These are phyloP conservation scores for Rhizopogon rudus DNA, from an alignment of 768 basidiomycete genomes.

Conservation along the genomic window DNA sequence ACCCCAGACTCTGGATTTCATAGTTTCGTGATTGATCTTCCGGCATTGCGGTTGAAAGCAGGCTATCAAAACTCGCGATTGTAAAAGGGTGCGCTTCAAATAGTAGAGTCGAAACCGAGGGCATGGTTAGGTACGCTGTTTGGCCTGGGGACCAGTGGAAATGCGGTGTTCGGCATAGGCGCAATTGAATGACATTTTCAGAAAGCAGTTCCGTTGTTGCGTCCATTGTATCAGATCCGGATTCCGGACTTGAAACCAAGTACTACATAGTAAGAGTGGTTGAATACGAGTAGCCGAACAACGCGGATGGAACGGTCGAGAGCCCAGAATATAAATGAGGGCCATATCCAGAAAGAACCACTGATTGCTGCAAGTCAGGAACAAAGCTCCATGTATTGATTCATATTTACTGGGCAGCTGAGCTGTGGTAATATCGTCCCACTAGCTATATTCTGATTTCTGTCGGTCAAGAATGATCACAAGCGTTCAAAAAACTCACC, in stretches of 20 bases:
- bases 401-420: slow-evolving; percentile 10
- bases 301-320: slow-evolving; percentile 48
- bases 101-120: slow-evolving; percentile 37
- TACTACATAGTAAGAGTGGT: slow-evolving; percentile 38
- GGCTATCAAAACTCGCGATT: slow-evolving; percentile 37
- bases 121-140: slow-evolving; percentile 46
- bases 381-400: not conserved
- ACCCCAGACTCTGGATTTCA: not conserved
- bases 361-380: slow-evolving; percentile 6
- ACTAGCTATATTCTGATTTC: slow-evolving; percentile 27
- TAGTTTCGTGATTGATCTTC: not conserved
- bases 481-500: slow-evolving; percentile 22
- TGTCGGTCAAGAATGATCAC: slow-evolving; percentile 6
- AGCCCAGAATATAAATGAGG: slow-evolving; percentile 26
- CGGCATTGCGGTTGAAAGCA: slow-evolving; percentile 8
- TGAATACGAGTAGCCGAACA: slow-evolving; percentile 39
- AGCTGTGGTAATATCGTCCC: slow-evolving; percentile 37
- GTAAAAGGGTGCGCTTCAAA: slow-evolving; percentile 62
- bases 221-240: slow-evolving; percentile 23
- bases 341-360: slow-evolving; percentile 24
- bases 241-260: slow-evolving; percentile 22
- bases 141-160: slow-evolving; percentile 55
- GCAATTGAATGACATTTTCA: slow-evolving; percentile 42
- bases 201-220: slow-evolving; percentile 40
- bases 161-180: slow-evolving; percentile 37